Base-by-base conservation (phyloP, 139 green algal species). In the Tetradesmus lagerheimii region DNA sequence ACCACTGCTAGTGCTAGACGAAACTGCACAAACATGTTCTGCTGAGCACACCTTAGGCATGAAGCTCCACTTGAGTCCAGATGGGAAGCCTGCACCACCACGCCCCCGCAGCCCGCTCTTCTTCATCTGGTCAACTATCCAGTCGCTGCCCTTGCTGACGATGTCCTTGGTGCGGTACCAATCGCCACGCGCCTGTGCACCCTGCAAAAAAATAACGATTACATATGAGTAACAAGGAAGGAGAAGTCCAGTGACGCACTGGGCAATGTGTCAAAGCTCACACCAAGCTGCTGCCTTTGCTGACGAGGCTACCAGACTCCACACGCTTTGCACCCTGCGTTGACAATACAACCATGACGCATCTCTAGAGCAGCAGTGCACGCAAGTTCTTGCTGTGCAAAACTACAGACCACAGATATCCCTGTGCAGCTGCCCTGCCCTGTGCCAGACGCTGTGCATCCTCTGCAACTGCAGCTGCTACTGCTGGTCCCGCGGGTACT, bases 61-160 rank as follows among this genome's bases (percentile, higher is more conserved):
- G 93, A 99, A 99, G 80, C 93, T 97, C 96, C 97, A 99, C 93
- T 99, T 99, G 5, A 99, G 94, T 37, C 98, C 98, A 0, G 97
- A 98, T 20, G 97, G 97, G 86, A 99, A 99, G 57, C 98, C 98
- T 15, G 98, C 98, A 67, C 98, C 98, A n/a, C 98, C 98, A 41
- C 98, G 96, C 9, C 98, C 98, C 4, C 98, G 94, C 77, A 99
- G 94, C 1, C 98, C 98, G 25, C 94, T 98, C 92, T 98, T 97
- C 95, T 99, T 99, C 91, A 99, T 99, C 93, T 99, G 95, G 80
- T 97, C 95, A 12, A 99, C 93, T 86, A 99, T 99, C 98, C 98
- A 99, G 92, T 99, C 98, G 34, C 93, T 78, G 37, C 98, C 98
- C 92, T 98, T 97, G 47, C 75, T 4, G 12, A 99, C 84, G 2